Conservation (phyloP, 768 basidiomycete species). For the Suillus subaureus region DNA sequence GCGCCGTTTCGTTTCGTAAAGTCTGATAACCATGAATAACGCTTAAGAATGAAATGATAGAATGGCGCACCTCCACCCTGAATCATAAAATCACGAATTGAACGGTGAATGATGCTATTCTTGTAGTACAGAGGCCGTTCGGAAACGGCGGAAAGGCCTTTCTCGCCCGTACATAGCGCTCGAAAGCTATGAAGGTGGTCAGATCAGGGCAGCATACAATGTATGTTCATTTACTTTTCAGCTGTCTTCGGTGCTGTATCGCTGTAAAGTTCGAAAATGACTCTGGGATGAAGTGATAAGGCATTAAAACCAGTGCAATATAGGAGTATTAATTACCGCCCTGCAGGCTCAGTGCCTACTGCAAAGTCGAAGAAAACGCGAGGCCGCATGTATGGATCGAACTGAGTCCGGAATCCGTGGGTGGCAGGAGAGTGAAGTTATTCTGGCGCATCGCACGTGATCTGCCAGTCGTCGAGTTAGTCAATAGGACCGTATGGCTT, state of each 20-base stretch:
- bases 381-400: conserved; percentile 32
- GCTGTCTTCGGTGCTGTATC: conserved; percentile 74
- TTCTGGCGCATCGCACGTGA: neutral
- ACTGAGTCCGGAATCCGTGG: neutral
- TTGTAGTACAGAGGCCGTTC: conserved; percentile 84
- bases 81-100: conserved; percentile 79
- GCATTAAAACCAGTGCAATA: conserved; percentile 4
- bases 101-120: conserved; percentile 74
- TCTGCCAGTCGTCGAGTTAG: neutral
- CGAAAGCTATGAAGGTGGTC: conserved; percentile 61
- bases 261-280: conserved; percentile 76
- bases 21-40: conserved; percentile 42
- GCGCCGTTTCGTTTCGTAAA: conserved; percentile 79
- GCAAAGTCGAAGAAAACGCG: conserved; percentile 74
- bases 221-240: conserved; percentile 63
- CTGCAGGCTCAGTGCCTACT: conserved; percentile 48
- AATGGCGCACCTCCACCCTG: conserved; percentile 68
- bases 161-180: conserved; percentile 84
- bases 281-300: conserved; percentile 38
- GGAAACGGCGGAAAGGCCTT: conserved; percentile 64
- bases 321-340: conserved; percentile 46
- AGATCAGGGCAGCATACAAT: conserved; percentile 13
- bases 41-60: neutral
- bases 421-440: neutral
- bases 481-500: too few species aligned